These are phyloP conservation scores for Neurospora terricola DNA, from an alignment of 495 filamentous ascomycete species.

Conservation along the genomic window DNA sequence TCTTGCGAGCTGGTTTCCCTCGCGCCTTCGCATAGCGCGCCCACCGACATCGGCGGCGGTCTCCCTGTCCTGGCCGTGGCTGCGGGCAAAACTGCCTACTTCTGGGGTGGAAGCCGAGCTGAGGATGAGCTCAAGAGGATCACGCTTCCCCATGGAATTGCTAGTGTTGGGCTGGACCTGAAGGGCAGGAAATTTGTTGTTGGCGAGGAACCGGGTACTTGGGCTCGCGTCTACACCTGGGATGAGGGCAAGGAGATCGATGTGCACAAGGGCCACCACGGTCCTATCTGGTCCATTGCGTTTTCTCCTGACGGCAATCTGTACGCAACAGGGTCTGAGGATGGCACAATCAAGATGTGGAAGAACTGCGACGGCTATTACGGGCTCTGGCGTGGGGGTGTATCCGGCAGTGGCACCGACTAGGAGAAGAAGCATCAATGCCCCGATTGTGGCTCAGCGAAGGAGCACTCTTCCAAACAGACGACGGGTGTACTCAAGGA, in stretches of 20 bases:
- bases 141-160: constrained; percentile 71
- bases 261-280: constrained; percentile 93
- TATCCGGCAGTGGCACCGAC: constrained; percentile 20
- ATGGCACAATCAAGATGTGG: constrained; percentile 92
- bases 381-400: constrained; percentile 40
- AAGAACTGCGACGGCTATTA: constrained; percentile 50
- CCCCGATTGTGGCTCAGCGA: constrained; percentile 7
- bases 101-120: constrained; percentile 71
- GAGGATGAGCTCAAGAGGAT: constrained; percentile 65
- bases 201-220: constrained; percentile 80
- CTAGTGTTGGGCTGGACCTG: constrained; percentile 78
- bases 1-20: constrained; percentile 75
- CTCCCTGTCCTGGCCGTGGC: constrained; percentile 52
- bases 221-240: constrained; percentile 86
- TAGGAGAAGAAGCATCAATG: constrained; percentile 15
- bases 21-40: constrained; percentile 28
- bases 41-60: constrained; percentile 41
- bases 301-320: constrained; percentile 93
- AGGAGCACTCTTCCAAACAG: constrained; percentile 1
- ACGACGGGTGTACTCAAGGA: background rate
- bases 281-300: constrained; percentile 87
- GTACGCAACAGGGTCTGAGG: constrained; percentile 92
- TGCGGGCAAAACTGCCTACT: constrained; percentile 84
- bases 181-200: constrained; percentile 75
- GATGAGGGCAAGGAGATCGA: constrained; percentile 74